Base-by-base conservation (phyloP, 805 yeast species). In the Brettanomyces anomalus region DNA sequence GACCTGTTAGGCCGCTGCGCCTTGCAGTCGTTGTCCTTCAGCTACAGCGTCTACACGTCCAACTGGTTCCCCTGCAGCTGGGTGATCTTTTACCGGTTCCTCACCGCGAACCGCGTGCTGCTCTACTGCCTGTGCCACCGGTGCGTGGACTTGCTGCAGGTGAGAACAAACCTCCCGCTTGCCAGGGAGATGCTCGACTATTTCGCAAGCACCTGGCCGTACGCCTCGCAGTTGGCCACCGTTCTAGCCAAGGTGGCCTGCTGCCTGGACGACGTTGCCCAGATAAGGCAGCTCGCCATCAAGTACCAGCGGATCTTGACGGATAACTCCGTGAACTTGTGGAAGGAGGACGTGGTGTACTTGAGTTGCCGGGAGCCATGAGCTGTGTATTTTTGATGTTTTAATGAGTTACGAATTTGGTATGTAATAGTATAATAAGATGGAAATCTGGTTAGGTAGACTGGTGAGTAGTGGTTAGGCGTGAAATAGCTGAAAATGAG, bases 1-100 rank as follows among this genome's bases (percentile, higher is more conserved):
- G 62, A 67, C n/a, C 57, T 62, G 11, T 47, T 74, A 38, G 73
- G 76, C 0, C 68, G 67, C 35, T 65, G 67, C 14, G 70, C 75
- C 43, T 51, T 72, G 13, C 68, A 71, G 38, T 67, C 70, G 11
- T 52, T 72, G 37, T 66, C 74, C 16, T 68, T 66, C 49, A 68
- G 73, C 1, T 72, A 72, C 55, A 65, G 63, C 35, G 47, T 73
- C 4, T 73, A 68, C 55, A 64, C 67, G 34, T 60, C 68, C 8
- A 68, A 66, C 39, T 49, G 68, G 34, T 51, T 73, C 28, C 78
- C 77, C 0, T 52, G 70, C 45, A 72, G 70, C 44, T 74, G 79
- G 79, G 67, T 71, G 17, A 70, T 76, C 1, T 50, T 70, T 8
- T 67, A 70, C 48, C 60, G 74, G 41, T 66, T 74, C 20, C 46